Base-by-base conservation (phyloP, 169 alveolate species). In the Cryptosporidium canis region DNA sequence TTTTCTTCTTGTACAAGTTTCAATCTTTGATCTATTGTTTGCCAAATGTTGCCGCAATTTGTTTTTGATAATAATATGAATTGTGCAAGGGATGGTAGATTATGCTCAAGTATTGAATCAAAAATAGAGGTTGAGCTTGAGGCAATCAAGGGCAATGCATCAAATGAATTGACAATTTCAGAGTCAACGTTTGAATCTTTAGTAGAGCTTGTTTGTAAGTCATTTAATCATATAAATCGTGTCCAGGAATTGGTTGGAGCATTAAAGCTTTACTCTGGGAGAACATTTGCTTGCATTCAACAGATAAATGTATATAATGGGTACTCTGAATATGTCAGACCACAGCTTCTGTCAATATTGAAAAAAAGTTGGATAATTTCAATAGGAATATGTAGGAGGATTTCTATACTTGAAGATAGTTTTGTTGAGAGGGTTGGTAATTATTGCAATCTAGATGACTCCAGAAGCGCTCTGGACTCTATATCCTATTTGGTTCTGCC, bases 301-400 rank as follows among this genome's bases (percentile, higher is more conserved):
- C 33, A 31, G 31, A 9, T 55, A 51, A 51, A 70, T 35, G 29
- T 29, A 27, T 29, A 31, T 70, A 14, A 47, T 18, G 31, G 35
- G 31, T 5, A 5, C 35, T 37, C 16, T 6, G 84, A 48, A 29
- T 24, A 43, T 33, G 29, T 51, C 1, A 70, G 53, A 5, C 67
- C 68, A 18, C 44, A 27, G 0, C 16, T 70, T 11, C 31, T 51
- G 1, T 29, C 53, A 29, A 16, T 70, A 31, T 47, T 51, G 21
- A 70, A 14, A 51, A 70, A 70, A 14, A 35, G 21, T 31, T 70
- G 53, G 84, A 14, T 70, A 16, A 55, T 70, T 31, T 14, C 47
- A 6, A 55, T 47, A 0, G 67, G 84, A 35, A 27, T 70, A 33
- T 24, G 33, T 8, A 35, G 27, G 53, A 70, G 53, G 53, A 55